These are phyloP conservation scores for Zasmidium citrigriseum DNA, from an alignment of 2,329 filamentous ascomycete genomes.

Conservation along the genomic window DNA sequence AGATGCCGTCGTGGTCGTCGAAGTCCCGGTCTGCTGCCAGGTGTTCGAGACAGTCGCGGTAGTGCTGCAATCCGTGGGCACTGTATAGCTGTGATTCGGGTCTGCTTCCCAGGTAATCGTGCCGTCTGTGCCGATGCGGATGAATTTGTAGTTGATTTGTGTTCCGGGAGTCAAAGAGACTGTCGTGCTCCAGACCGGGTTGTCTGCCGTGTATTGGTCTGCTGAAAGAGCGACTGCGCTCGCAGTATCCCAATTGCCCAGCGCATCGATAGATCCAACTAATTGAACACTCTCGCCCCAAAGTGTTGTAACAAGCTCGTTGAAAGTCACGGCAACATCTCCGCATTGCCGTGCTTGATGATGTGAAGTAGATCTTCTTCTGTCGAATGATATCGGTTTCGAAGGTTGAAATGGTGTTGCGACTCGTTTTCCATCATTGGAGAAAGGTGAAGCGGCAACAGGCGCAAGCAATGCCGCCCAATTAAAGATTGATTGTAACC, in stretches of 20 bases:
- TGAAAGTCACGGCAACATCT: slow-evolving; percentile 57
- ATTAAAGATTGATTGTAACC: slow-evolving; percentile 11
- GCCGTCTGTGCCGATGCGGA: slow-evolving; percentile 59
- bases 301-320: slow-evolving; percentile 57
- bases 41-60: slow-evolving; percentile 39
- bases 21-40: slow-evolving; percentile 35
- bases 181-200: slow-evolving; percentile 63
- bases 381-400: slow-evolving; percentile 9
- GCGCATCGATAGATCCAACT: slow-evolving; percentile 57
- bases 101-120: slow-evolving; percentile 66
- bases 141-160: slow-evolving; percentile 60
- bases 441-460: slow-evolving; percentile 2
- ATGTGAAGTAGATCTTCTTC: background rate
- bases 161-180: slow-evolving; percentile 59
- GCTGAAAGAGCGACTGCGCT: slow-evolving; percentile 61
- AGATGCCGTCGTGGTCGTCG: slow-evolving; percentile 18
- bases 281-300: slow-evolving; percentile 68
- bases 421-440: background rate
- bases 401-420: slow-evolving; percentile 4
- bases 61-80: slow-evolving; percentile 40
- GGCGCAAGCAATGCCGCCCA: slow-evolving; percentile 8
- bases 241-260: slow-evolving; percentile 61
- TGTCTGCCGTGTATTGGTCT: slow-evolving; percentile 57
- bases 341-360: slow-evolving; percentile 4
- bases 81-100: slow-evolving; percentile 45